These are phyloP conservation scores for Candida stauntonica DNA, from an alignment of 805 yeast species.

Conservation along the genomic window DNA sequence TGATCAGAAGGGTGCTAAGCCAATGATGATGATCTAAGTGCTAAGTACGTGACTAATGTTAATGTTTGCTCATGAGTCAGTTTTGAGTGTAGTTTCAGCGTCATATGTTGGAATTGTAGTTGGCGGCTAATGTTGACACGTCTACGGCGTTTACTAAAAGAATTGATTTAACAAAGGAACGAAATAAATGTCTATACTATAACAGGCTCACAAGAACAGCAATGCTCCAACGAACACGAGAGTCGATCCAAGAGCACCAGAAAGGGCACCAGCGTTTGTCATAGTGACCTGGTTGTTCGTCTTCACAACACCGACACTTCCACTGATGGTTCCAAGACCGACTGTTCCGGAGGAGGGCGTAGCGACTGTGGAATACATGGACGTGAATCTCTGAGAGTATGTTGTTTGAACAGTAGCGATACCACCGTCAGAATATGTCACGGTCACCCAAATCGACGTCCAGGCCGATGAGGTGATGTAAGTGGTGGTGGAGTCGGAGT, in stretches of 20 bases:
- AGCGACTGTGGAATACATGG: conserved; percentile 42
- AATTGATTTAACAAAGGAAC: too few relatives aligned
- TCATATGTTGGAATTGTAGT: neutral
- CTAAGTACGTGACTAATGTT: conserved; percentile 4
- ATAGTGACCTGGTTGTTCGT: conserved; percentile 39
- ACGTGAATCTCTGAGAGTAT: conserved; percentile 50
- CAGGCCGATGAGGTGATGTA: conserved; percentile 28
- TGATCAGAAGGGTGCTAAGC: conserved; percentile 25
- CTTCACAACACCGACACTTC: conserved; percentile 62
- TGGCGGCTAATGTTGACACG: too few relatives aligned
- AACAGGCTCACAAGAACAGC: conserved; percentile 15
- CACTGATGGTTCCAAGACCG: conserved; percentile 74
- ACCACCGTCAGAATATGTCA: conserved; percentile 43
- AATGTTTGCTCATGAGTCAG: too few relatives aligned
- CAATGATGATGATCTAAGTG: conserved; percentile 26
- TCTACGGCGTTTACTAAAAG: too few relatives aligned
- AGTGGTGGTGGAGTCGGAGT: conserved; percentile 28
- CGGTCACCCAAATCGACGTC: conserved; percentile 48
- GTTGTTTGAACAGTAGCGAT: conserved; percentile 42
- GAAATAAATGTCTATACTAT: neutral
- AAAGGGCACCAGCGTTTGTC: conserved; percentile 7
- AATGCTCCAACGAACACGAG: conserved; percentile 18
- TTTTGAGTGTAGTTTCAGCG: neutral
- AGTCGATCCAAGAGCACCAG: conserved; percentile 13
- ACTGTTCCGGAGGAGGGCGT: conserved; percentile 58